phyloP scores from a whole-genome alignment of 73 alveolate genomes.

The Tetrahymena thermophila region DNA sequence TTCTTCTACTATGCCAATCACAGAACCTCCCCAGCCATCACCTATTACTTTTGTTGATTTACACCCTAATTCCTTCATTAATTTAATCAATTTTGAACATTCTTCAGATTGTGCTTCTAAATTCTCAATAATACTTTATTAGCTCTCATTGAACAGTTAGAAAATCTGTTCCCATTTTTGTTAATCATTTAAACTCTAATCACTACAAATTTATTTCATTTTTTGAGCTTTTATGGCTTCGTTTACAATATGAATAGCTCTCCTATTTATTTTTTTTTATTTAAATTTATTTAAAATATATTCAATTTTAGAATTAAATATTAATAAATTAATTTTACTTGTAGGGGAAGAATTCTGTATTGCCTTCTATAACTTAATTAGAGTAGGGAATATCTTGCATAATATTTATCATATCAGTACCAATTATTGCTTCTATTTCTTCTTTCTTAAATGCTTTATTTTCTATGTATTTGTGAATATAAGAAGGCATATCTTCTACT shows the following conservation, averaged over 20 bases:
- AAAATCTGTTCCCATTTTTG: neutral
- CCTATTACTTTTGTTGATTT: conserved; percentile 1
- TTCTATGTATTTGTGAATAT: neutral
- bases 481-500: neutral
- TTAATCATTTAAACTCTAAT: neutral
- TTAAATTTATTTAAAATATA: neutral
- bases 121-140: neutral
- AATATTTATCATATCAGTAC: neutral
- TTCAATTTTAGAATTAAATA: neutral
- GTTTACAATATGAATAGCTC: neutral
- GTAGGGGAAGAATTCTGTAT: neutral
- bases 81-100: neutral
- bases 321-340: neutral
- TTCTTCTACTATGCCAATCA: neutral
- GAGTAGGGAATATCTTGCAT: neutral
- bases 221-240: neutral
- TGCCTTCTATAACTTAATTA: neutral
- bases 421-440: neutral
- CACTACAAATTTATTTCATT: neutral
- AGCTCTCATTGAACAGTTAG: neutral
- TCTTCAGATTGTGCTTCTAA: neutral
- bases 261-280: neutral
- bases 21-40: neutral
- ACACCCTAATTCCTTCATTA: neutral
- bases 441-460: neutral